Base-by-base conservation (phyloP, 371 early-diverging fungal genomes). In the Coemansia sp. region DNA sequence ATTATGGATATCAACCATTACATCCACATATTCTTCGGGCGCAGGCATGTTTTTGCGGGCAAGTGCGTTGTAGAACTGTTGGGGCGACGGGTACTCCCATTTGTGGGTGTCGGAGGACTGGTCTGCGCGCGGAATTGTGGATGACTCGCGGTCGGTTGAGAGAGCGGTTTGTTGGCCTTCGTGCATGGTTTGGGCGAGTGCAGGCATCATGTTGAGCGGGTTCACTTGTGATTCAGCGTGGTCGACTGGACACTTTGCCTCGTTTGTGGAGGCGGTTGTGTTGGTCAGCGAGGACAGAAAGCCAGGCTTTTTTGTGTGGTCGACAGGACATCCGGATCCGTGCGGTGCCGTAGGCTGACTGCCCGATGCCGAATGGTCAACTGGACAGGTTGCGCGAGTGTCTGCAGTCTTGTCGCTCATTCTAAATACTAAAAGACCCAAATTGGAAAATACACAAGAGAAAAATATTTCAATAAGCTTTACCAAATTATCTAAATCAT, bases 1-100 rank as follows among this genome's bases (percentile, higher is more conserved):
- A 80, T 98, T 98, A 82, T 98, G 99, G 70, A 98, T 96, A 71
- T 93, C 90, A 1, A 97, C 97, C 91, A 98, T 94, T 1, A 90
- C 90, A 51, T 90, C 91, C 58, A 98, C 88, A 56, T 93, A 89
- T 44, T 89, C 88, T 75, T 95, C 96, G 4, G 91, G 90, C 1
- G 97, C 91, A 53, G 93, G 89, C 94, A 92, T 93, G 40, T 93
- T 92, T 78, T 98, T 98, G 40, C 97, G 86, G 60, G 90, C 89
- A 56, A 98, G 83, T 0, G 99, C 97, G 74, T 94, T 95, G 82
- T 93, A 97, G 80, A 98, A 98, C 80, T 93, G 93, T 80, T 96
- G 94, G 9, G 95, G 94, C 12, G 93, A 93, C 5, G 99, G 97
- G 77, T 98, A 98, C 65, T 91, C 94, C 99, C 99, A 97, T 55